Evolutionary conservation across 1,139 yeast species (phyloP), one percentile per base, ranked within the genome.

Genomic region (Protomyces gravidus): DNA sequence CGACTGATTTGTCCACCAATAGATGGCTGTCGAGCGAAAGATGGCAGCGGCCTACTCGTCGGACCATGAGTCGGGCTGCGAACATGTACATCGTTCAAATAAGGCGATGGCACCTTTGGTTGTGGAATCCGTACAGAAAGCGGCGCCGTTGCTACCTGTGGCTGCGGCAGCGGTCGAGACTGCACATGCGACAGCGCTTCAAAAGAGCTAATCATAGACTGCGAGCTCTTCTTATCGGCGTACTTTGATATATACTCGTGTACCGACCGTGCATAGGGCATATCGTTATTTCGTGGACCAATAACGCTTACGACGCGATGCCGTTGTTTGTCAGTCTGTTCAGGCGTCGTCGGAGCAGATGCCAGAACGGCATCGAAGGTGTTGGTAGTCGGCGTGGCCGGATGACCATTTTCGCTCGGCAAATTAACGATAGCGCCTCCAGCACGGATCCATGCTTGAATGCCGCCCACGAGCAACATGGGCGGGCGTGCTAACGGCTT

Each of bases 381-480:
- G 3, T n/a, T 21, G 25, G 13, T 15, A 13, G 17, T 17, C 13
- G 26, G 25, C 11, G 42, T 5, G 28, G 19, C 21, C 19, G 39
- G n/a, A 23, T 19, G 11, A 1, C 32, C 19, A 28, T 13, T 45
- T 3, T 45, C 48, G 6, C 23, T 21, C 13, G 48, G 28, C 19
- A 45, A 13, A 28, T 33, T 21, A 3, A 21, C 25, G 11, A 33
- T 15, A 5, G 51, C 39, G 13, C 59, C 59, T 26, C 59, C 59
- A 5, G 42, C 30, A 11, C 68, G 69, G 13, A 68, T 64, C 85
- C 85, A 82, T 3, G 76, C 75, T 7, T 70, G 67, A 45, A 77
- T 70, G 0, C 85, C 85, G 13, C 85, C 85, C 3, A 72, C 70
- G n/a, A 88, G 69, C 13, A 86, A 63, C 3, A 84, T 78, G 0